These are phyloP conservation scores for Neocucurbitaria cava DNA, from an alignment of 2,329 filamentous ascomycete genomes.

Conservation along the genomic window DNA sequence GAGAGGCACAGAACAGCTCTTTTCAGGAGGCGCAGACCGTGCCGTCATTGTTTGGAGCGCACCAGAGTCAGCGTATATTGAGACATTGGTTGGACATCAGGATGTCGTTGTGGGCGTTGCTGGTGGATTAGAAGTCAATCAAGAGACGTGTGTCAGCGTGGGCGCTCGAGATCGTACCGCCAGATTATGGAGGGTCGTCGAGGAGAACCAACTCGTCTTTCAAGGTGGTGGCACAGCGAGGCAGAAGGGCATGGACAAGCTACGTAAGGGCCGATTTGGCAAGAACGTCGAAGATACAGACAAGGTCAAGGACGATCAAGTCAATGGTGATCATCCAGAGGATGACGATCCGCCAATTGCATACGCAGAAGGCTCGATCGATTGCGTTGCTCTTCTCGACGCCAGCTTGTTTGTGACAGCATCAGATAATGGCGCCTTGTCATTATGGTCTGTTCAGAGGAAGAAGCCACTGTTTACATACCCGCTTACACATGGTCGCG, in stretches of 20 bases:
- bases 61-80: constrained; percentile 90
- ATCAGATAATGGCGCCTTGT: constrained; percentile 86
- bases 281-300: constrained; percentile 45
- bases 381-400: constrained; percentile 88
- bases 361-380: constrained; percentile 82
- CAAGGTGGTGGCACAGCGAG: constrained; percentile 72
- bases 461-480: constrained; percentile 91
- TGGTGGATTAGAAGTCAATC: constrained; percentile 62
- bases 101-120: constrained; percentile 87
- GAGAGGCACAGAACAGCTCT: constrained; percentile 86
- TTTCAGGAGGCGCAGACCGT: constrained; percentile 87
- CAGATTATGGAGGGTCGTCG: constrained; percentile 92
- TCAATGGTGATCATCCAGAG: constrained; percentile 47
- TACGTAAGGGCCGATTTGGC: constrained; percentile 45
- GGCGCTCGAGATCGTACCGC: constrained; percentile 91
- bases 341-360: constrained; percentile 49
- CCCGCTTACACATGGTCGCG: constrained; percentile 82
- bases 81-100: constrained; percentile 96
- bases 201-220: constrained; percentile 95
- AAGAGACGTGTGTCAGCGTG: constrained; percentile 89
- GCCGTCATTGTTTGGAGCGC: constrained; percentile 96
- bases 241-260: constrained; percentile 48
- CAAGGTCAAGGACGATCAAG: constrained; percentile 58
- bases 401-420: constrained; percentile 91
- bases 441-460: constrained; percentile 87